These are phyloP conservation scores for Hymenoscyphus infarciens DNA, from an alignment of 2,329 filamentous ascomycete species.

Conservation along the genomic window DNA sequence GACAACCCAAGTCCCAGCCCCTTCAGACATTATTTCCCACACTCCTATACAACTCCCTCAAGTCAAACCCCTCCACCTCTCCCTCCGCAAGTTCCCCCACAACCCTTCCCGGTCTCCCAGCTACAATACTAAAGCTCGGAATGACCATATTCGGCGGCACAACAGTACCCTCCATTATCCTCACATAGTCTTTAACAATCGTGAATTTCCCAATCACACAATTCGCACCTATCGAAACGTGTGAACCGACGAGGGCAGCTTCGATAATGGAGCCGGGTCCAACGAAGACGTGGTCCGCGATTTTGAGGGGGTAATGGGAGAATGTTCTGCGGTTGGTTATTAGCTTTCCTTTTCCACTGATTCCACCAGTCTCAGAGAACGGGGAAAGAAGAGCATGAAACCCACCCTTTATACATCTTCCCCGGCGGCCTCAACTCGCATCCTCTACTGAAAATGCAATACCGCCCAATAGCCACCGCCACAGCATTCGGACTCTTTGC, in stretches of 20 bases:
- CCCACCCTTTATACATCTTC: constrained; percentile 70
- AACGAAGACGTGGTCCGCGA: constrained; percentile 93
- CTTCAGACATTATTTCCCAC: constrained; percentile 49
- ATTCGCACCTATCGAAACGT: constrained; percentile 78
- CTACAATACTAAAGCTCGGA: constrained; percentile 89
- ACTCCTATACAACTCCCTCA: constrained; percentile 61
- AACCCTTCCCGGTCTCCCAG: constrained; percentile 72
- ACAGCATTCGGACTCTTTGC: constrained; percentile 33
- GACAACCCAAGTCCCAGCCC: neutral
- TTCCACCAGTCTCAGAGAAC: neutral
- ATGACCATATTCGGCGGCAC: constrained; percentile 88
- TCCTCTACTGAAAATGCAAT: constrained; percentile 80
- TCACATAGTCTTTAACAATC: constrained; percentile 90
- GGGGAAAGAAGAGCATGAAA: constrained; percentile 22
- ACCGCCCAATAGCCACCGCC: constrained; percentile 84
- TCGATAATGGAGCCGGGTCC: constrained; percentile 73
- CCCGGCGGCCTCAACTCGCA: constrained; percentile 80
- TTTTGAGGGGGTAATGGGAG: constrained; percentile 83
- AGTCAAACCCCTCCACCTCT: constrained; percentile 59
- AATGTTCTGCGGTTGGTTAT: constrained; percentile 45
- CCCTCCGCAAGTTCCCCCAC: constrained; percentile 79
- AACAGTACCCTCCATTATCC: constrained; percentile 78
- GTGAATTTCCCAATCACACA: constrained; percentile 81
- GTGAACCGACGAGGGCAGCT: constrained; percentile 76
- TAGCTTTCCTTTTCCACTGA: neutral